These are phyloP conservation scores for Diaporthe vexans DNA, from an alignment of 2,329 filamentous ascomycete genomes.

Conservation along the genomic window DNA sequence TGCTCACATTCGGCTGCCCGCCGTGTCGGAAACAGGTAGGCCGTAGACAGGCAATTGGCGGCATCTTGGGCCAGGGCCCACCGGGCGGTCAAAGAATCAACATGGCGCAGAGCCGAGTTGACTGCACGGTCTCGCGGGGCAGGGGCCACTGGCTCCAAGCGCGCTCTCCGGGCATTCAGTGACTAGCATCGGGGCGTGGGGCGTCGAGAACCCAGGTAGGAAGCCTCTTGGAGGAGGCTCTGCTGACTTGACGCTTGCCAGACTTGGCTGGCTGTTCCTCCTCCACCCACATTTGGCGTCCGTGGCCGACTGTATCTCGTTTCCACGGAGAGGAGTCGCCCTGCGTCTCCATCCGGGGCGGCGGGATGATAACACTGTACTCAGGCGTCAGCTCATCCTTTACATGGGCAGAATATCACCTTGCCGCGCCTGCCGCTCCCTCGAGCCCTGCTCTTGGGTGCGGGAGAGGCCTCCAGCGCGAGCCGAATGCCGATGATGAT, in stretches of 20 bases:
- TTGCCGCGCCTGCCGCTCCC: conserved; percentile 35
- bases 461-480: conserved; percentile 19
- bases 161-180: background rate
- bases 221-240: conserved; percentile 16
- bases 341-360: conserved; percentile 26
- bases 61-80: conserved; percentile 10
- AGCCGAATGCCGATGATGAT: conserved; percentile 24
- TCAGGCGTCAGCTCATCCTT: conserved; percentile 32
- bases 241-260: conserved; percentile 13
- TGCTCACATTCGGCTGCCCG: background rate
- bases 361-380: conserved; percentile 29
- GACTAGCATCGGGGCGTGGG: conserved; percentile 3
- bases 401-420: conserved; percentile 31
- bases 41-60: background rate
- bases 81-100: conserved; percentile 9
- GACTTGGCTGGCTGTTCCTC: background rate
- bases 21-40: conserved; percentile 2
- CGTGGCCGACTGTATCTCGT: background rate
- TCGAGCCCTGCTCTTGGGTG: background rate
- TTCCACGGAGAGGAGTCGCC: conserved; percentile 23
- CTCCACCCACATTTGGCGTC: background rate
- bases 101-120: background rate
- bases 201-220: background rate
- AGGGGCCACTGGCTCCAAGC: background rate
- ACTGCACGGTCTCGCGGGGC: background rate